Conservation (phyloP, 2,329 filamentous ascomycete species). For the Mycocentrospora acerina region DNA sequence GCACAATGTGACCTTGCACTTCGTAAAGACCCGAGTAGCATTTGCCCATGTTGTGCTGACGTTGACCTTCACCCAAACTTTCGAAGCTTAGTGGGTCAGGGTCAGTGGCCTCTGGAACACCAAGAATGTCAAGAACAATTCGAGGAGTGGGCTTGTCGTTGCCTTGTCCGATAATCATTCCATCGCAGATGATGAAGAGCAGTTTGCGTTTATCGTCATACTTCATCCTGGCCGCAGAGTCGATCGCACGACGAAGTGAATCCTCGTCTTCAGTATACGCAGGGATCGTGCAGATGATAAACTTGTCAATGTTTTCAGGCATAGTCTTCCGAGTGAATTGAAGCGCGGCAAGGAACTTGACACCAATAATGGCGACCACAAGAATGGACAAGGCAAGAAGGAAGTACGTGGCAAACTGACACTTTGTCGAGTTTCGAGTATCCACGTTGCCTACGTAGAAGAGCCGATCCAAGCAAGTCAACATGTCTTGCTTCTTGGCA, state of each 20-base stretch:
- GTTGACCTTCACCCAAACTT: conserved; percentile 89
- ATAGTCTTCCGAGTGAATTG: conserved; percentile 90
- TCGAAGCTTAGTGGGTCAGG: conserved; percentile 97
- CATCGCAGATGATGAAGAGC: conserved; percentile 88
- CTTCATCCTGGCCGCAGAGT: conserved; percentile 90
- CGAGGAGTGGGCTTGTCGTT: conserved; percentile 94
- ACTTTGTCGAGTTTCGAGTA: conserved; percentile 81
- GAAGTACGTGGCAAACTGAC: conserved; percentile 87
- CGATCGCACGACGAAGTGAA: conserved; percentile 91
- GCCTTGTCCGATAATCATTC: conserved; percentile 99
- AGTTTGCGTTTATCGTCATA: conserved; percentile 99
- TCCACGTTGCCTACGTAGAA: conserved; percentile 94
- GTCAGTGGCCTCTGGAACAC: conserved; percentile 89
- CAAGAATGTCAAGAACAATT: conserved; percentile 95
- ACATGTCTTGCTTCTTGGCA: conserved; percentile 66
- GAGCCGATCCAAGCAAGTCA: conserved; percentile 84
- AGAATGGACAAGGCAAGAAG: conserved; percentile 81
- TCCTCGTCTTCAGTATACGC: conserved; percentile 99
- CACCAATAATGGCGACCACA: conserved; percentile 77
- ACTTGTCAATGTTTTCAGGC: conserved; percentile 96
- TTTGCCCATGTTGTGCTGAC: conserved; percentile 99
- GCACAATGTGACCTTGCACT: conserved; percentile 96
- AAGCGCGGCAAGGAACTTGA: conserved; percentile 96
- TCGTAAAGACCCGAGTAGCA: conserved; percentile 97
- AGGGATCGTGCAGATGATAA: conserved; percentile 95